Percentiles rank a stretch among this genome's conserved stretches.
These are phyloP conservation scores for Umbelopsis sp. DNA, from an alignment of 371 early-diverging fungal genomes.

Conservation along the genomic window DNA sequence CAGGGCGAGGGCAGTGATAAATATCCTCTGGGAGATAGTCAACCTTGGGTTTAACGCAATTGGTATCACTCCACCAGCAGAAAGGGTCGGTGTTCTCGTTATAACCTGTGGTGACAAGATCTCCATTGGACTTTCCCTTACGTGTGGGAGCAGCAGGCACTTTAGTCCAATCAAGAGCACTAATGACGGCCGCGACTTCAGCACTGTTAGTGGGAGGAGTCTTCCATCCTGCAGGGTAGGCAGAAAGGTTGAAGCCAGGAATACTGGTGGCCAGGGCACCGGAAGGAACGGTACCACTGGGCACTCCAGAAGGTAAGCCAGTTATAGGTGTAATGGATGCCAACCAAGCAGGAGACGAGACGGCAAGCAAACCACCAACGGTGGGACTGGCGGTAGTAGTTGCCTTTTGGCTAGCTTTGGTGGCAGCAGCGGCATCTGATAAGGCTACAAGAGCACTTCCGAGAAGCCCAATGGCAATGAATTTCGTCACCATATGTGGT, in stretches of 20 bases:
- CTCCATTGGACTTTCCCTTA: constrained; percentile 22
- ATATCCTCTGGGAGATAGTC: constrained; percentile 27
- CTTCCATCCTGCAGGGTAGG: constrained; percentile 30
- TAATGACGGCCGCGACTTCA: constrained; percentile 37
- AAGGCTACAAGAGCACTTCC: neutral
- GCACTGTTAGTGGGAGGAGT: constrained; percentile 32
- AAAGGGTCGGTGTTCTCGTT: constrained; percentile 27
- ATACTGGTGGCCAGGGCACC: constrained; percentile 5
- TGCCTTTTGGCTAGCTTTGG: constrained; percentile 24
- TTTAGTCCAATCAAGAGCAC: constrained; percentile 45
- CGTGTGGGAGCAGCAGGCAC: constrained; percentile 41
- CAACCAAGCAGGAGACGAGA: constrained; percentile 47
- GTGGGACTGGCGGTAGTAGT: constrained; percentile 21
- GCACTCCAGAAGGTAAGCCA: neutral
- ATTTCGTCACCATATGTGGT: too few species aligned
- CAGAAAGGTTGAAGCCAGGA: constrained; percentile 18
- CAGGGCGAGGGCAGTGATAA: constrained; percentile 28
- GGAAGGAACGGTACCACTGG: constrained; percentile 8
- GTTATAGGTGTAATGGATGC: neutral
- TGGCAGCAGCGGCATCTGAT: constrained; percentile 21
- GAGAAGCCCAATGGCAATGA: neutral
- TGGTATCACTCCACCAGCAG: constrained; percentile 33
- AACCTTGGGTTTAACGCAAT: constrained; percentile 26
- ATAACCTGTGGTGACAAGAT: constrained; percentile 26
- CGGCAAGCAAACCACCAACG: constrained; percentile 32